Evolutionary conservation across 2,329 filamentous ascomycete genomes (phyloP).

Genomic region (Ophiostoma piceae): DNA sequence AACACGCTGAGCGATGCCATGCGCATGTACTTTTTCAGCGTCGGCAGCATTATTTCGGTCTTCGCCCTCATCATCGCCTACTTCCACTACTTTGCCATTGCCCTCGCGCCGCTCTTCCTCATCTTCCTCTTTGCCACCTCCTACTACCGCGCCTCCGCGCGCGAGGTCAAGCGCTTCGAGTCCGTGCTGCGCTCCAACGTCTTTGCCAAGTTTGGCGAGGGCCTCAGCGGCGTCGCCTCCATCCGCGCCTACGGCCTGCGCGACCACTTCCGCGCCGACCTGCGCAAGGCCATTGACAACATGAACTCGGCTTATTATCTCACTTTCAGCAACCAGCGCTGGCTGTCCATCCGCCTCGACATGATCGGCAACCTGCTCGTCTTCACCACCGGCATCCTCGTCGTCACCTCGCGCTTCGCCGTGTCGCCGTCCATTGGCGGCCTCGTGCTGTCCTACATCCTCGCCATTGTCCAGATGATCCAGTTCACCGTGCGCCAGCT

Average conservation of each 20-base stretch:
- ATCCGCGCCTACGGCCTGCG: constrained; percentile 87
- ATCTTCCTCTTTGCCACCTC: constrained; percentile 76
- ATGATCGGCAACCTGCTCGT: constrained; percentile 77
- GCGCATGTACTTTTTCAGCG: constrained; percentile 84
- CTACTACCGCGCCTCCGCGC: constrained; percentile 86
- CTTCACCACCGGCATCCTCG: constrained; percentile 81
- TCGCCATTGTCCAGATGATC: constrained; percentile 90
- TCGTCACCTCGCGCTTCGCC: constrained; percentile 83
- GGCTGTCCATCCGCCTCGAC: constrained; percentile 82
- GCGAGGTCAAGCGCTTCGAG: constrained; percentile 92
- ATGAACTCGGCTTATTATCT: constrained; percentile 95
- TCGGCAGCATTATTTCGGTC: constrained; percentile 75
- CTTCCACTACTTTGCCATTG: constrained; percentile 77
- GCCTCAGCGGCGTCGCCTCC: constrained; percentile 73
- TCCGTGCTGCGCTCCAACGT: constrained; percentile 80
- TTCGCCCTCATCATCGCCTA: constrained; percentile 91
- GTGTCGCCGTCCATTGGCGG: constrained; percentile 81
- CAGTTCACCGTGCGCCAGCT: constrained; percentile 92
- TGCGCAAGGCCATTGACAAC: constrained; percentile 71
- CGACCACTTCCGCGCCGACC: constrained; percentile 63
- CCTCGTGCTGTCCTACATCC: constrained; percentile 85
- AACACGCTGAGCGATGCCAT: constrained; percentile 84
- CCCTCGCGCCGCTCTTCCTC: constrained; percentile 59
- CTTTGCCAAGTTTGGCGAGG: constrained; percentile 88
- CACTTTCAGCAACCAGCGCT: constrained; percentile 92